Conservation (phyloP, 129 eudicot genomes). For the Pseudognaphalium luteoalbum region DNA sequence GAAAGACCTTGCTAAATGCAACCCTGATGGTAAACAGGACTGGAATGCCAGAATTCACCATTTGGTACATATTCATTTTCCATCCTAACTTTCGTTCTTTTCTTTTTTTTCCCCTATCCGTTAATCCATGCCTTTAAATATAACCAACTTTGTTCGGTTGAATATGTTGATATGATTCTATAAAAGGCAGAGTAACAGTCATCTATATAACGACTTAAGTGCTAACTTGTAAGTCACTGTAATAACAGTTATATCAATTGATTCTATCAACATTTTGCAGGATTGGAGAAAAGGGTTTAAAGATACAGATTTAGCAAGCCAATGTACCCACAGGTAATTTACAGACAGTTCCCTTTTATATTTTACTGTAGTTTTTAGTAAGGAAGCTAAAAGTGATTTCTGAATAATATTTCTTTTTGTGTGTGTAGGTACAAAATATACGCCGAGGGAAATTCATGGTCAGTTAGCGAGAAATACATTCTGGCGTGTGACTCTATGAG, state of each 20-base stretch:
- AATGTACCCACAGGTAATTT: constrained; percentile 55
- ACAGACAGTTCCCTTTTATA: neutral
- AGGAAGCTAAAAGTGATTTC: neutral
- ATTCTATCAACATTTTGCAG: constrained; percentile 31
- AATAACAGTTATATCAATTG: neutral
- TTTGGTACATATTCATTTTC: constrained; percentile 34
- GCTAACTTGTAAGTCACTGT: neutral
- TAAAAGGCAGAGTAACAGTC: neutral
- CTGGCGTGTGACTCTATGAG: constrained; percentile 56
- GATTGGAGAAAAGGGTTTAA: constrained; percentile 59
- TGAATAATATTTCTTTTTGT: neutral
- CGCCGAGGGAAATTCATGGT: constrained; percentile 61
- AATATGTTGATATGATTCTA: too few species aligned
- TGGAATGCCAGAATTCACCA: constrained; percentile 61
- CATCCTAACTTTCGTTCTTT: neutral
- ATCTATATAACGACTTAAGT: neutral
- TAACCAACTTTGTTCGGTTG: too few species aligned
- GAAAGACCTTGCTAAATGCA: constrained; percentile 58
- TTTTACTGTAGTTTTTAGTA: neutral
- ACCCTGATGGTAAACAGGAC: constrained; percentile 42
- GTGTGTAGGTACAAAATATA: constrained; percentile 53
- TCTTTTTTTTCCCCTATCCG: too few species aligned
- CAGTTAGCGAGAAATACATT: constrained; percentile 63
- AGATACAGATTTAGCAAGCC: constrained; percentile 44
- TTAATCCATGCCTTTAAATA: too few species aligned